These are phyloP conservation scores for Heritiera littoralis DNA, from an alignment of 345 rosid species.

Conservation along the genomic window DNA sequence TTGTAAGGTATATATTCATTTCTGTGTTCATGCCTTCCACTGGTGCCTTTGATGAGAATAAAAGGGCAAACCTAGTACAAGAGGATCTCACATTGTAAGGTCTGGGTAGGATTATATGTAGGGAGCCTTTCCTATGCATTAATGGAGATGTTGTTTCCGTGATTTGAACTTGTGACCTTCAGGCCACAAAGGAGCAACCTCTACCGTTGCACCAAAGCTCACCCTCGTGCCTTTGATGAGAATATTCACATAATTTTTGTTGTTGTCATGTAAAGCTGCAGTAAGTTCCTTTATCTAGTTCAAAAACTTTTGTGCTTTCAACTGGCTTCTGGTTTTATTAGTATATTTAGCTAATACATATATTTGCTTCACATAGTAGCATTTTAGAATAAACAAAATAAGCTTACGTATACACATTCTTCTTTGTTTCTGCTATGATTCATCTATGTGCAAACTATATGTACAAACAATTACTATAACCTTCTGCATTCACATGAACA, in stretches of 20 bases:
- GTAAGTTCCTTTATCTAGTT: not conserved
- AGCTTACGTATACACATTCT: conserved; percentile 1
- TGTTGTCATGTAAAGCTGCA: not conserved
- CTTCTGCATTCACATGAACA: not conserved
- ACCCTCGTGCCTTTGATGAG: not conserved
- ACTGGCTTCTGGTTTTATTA: not conserved
- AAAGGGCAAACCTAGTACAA: too few relatives aligned
- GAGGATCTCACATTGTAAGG: too few relatives aligned
- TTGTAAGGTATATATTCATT: not conserved
- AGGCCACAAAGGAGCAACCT: too few relatives aligned
- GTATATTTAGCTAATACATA: not conserved
- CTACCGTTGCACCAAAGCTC: too few relatives aligned
- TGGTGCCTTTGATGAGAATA: not conserved
- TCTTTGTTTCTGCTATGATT: not conserved
- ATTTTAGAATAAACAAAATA: not conserved
- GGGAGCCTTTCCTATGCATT: too few relatives aligned
- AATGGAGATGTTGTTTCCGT: too few relatives aligned
- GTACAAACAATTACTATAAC: not conserved
- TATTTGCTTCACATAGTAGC: not conserved
- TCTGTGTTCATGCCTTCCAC: not conserved
- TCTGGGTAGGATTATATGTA: too few relatives aligned
- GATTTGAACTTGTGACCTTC: too few relatives aligned
- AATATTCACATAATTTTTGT: not conserved
- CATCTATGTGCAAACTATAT: not conserved
- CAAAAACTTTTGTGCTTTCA: not conserved